These are phyloP conservation scores for Flaveria sonorensis DNA, from an alignment of 129 eudicot genomes.

Conservation along the genomic window DNA sequence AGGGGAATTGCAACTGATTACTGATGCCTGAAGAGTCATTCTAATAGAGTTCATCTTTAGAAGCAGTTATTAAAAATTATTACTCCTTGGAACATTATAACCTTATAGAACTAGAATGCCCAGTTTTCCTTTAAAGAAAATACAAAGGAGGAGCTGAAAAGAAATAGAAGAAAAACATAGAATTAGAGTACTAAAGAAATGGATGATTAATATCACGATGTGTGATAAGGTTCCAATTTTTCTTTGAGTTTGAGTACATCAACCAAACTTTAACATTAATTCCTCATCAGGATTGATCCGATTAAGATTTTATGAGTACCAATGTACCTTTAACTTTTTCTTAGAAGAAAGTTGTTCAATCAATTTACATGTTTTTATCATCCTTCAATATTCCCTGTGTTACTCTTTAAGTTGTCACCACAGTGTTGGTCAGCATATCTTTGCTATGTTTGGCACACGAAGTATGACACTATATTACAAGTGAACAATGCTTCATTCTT, in stretches of 20 bases:
- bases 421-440: background rate
- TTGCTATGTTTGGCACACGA: constrained; percentile 1
- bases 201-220: background rate
- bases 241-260: background rate
- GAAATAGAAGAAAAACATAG: constrained; percentile 2
- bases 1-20: constrained; percentile 4
- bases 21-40: constrained; percentile 1
- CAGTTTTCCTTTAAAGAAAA: background rate
- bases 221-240: constrained; percentile 1
- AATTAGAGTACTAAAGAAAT: constrained; percentile 2
- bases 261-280: background rate
- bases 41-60: constrained; percentile 1
- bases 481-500: background rate
- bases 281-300: background rate
- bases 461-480: background rate
- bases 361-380: background rate
- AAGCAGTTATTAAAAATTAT: background rate
- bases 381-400: constrained; percentile 4
- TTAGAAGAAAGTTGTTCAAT: constrained; percentile 1
- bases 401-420: background rate
- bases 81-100: background rate
- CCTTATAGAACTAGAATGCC: background rate
- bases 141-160: background rate
- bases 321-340: background rate
- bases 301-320: background rate